Evolutionary conservation across 306 rosid genomes (phyloP), one percentile per base, ranked within the genome.

Genomic region (Notholithocarpus densiflorus): DNA sequence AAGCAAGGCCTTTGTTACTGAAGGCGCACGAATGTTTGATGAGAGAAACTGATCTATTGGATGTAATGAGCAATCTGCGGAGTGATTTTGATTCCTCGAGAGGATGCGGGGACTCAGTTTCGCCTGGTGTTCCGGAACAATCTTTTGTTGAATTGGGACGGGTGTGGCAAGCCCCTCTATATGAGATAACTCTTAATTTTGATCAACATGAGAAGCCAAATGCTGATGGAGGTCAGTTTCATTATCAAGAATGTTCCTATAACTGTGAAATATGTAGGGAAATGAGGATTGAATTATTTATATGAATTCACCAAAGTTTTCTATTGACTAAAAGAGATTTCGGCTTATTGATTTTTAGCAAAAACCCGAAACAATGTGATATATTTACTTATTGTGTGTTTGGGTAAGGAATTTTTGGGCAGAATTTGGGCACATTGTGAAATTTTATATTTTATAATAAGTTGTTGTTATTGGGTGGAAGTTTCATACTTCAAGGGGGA

Each of bases 21-120:
- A 88, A 86, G 73, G 98, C 97, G 1, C 87, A 88, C 14, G 88
- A 81, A 75, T 85, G 81, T 82, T 88, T 94, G 88, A 55, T 86
- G 48, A 78, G 80, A 73, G 87, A 87, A 48, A 78, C 20, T 71
- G 89, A 27, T 69, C 88, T 94, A 19, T 84, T 94, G 74, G 91
- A 81, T 62, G 88, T 57, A 32, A 61, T 92, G 71, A 82, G 82
- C 53, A 75, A 75, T 70, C 78, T 89, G 82, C 89, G 84, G 75
- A 77, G 85, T 78, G 92, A 72, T 74, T 64, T 23, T 20, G 74
- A 56, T 72, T 75, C 71, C 65, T 84, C 75, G 17, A 68, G 21
- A 43, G 79, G 76, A 19, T 75, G 76, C 15, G 24, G 62, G 73
- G 73, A 15, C 14, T 56, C 52, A 52, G 37, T 82, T 4, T 77